phyloP scores from a whole-genome alignment of 352 stramenopile genomes.

The Globisporangium iwayamae region DNA sequence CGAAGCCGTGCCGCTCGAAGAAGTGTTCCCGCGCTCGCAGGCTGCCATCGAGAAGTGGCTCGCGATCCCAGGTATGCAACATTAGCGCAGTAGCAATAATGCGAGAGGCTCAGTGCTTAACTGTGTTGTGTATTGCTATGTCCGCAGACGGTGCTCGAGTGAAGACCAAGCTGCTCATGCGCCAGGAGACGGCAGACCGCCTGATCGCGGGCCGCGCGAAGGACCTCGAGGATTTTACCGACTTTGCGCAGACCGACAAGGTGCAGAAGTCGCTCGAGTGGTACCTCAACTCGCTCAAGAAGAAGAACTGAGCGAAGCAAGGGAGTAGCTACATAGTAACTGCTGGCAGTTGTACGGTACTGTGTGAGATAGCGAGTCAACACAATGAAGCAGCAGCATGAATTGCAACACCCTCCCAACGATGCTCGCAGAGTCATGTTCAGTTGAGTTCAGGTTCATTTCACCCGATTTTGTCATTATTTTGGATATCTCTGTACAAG shows the following conservation, averaged over 20 bases:
- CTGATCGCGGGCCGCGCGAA: slow-evolving; percentile 44
- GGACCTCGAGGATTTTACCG: slow-evolving; percentile 65
- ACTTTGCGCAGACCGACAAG: slow-evolving; percentile 80
- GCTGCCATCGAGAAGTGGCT: slow-evolving; percentile 73
- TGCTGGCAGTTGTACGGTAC: too few relatives aligned
- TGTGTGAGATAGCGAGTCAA: too few relatives aligned
- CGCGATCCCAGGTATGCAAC: slow-evolving; percentile 59
- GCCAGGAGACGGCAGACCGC: slow-evolving; percentile 63
- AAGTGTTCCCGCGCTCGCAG: slow-evolving; percentile 68
- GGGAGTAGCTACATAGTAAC: too few relatives aligned
- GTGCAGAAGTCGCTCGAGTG: slow-evolving; percentile 75
- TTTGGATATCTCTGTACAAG: neutral
- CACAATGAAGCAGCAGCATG: too few relatives aligned
- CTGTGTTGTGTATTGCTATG: neutral
- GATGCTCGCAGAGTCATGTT: too few relatives aligned
- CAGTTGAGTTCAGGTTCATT: too few relatives aligned
- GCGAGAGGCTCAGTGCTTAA: neutral
- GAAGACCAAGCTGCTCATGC: slow-evolving; percentile 77
- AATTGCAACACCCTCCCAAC: too few relatives aligned
- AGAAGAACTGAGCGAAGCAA: slow-evolving; percentile 32
- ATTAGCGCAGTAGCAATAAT: neutral
- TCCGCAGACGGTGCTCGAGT: slow-evolving; percentile 58
- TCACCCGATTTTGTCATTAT: too few relatives aligned
- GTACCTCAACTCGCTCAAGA: slow-evolving; percentile 82
- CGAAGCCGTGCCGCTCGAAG: slow-evolving; percentile 68